A percentile compares a stretch with the other conserved stretches of the same genome.
Conservation (phyloP, 148 eudicot genomes). For the Camellia japonica region DNA sequence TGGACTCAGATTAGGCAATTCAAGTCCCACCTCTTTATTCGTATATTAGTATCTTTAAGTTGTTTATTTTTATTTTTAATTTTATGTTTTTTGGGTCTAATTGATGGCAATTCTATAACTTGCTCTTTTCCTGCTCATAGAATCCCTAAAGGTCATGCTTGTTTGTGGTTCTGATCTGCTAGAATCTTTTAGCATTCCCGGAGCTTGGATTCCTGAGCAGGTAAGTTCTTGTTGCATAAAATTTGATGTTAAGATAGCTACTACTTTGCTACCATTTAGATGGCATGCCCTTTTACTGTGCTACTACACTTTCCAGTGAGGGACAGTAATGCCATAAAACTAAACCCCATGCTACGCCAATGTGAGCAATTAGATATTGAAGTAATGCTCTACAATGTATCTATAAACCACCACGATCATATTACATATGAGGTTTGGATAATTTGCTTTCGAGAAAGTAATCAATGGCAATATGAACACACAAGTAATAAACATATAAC, state of each 20-base stretch:
- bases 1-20: background rate
- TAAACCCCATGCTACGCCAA: background rate
- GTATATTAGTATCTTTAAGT: background rate
- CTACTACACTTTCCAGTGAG: background rate
- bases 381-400: background rate
- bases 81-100: background rate
- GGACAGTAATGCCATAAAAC: background rate
- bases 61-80: background rate
- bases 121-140: conserved; percentile 31
- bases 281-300: background rate
- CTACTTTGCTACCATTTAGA: background rate
- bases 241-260: background rate
- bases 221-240: conserved; percentile 28
- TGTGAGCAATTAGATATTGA: background rate
- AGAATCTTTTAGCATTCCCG: conserved; percentile 77
- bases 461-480: background rate
- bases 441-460: background rate
- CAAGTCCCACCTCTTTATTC: background rate
- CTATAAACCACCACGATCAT: background rate
- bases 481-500: background rate
- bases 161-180: conserved; percentile 95
- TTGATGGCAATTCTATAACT: background rate
- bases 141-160: conserved; percentile 69
- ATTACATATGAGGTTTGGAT: background rate
- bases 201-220: conserved; percentile 90